phyloP scores from a whole-genome alignment of 768 basidiomycete genomes.

The Suillus lakei region DNA sequence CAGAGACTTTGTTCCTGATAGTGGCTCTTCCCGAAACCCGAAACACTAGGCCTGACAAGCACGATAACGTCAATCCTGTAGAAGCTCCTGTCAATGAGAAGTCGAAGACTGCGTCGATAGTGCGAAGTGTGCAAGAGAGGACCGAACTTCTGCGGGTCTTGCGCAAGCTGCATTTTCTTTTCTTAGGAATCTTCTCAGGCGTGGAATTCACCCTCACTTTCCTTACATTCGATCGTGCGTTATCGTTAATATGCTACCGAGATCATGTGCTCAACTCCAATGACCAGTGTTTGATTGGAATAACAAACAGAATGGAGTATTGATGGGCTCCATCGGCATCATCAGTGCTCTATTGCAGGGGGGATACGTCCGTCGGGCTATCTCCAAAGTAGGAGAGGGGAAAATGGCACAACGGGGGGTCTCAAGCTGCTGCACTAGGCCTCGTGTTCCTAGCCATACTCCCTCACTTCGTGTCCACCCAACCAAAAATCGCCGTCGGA shows the following conservation, averaged over 20 bases:
- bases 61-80: constrained; percentile 24
- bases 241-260: constrained; percentile 10
- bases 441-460: constrained; percentile 75
- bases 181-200: constrained; percentile 91
- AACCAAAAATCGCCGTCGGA: constrained; percentile 49
- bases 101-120: constrained; percentile 17
- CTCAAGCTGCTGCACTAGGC: constrained; percentile 67
- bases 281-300: constrained; percentile 84
- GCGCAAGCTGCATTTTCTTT: constrained; percentile 78
- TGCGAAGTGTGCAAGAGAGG: constrained; percentile 48
- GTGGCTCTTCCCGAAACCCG: constrained; percentile 87
- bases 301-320: constrained; percentile 84
- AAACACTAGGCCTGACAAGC: constrained; percentile 39
- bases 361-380: constrained; percentile 87
- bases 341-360: constrained; percentile 91
- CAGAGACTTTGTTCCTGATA: constrained; percentile 82
- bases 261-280: constrained; percentile 3
- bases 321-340: constrained; percentile 89
- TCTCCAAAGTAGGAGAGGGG: constrained; percentile 76
- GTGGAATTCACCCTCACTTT: constrained; percentile 97
- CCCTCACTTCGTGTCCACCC: constrained; percentile 55
- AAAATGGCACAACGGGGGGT: constrained; percentile 85
- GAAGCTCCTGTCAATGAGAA: constrained; percentile 21
- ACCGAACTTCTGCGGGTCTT: constrained; percentile 61
- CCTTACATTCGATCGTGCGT: constrained; percentile 86